Evolutionary conservation across 495 filamentous ascomycete species (phyloP).

Genomic region (Penicillium alfredii): DNA sequence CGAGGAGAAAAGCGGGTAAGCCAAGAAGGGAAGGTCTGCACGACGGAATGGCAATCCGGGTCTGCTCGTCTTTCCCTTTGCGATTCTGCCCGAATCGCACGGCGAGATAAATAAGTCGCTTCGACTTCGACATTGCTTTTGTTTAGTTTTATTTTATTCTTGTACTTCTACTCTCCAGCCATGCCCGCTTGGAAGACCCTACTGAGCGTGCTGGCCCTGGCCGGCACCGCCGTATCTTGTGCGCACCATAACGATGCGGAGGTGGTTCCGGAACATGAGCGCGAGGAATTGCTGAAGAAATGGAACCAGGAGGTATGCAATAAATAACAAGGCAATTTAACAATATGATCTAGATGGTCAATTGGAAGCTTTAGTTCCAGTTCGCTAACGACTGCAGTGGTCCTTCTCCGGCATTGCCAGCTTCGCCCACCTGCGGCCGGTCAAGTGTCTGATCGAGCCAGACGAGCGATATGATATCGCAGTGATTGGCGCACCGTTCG

Average conservation of each 20-base stretch:
- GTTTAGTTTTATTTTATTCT: slow-evolving; percentile 13
- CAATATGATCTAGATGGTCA: too few species aligned
- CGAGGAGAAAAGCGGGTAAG: slow-evolving; percentile 6
- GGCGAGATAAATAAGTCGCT: too few species aligned
- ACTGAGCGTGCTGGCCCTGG: slow-evolving; percentile 34
- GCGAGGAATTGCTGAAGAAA: slow-evolving; percentile 45
- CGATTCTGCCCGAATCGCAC: too few species aligned
- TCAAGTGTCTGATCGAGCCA: slow-evolving; percentile 67
- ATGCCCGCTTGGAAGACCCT: slow-evolving; percentile 23
- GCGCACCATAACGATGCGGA: slow-evolving; percentile 37
- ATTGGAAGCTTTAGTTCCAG: neutral
- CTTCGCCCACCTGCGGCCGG: slow-evolving; percentile 72
- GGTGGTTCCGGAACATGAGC: slow-evolving; percentile 34
- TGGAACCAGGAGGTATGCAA: slow-evolving; percentile 50
- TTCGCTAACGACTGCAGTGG: slow-evolving; percentile 44
- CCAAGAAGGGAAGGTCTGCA: slow-evolving; percentile 46
- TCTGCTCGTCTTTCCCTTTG: slow-evolving; percentile 26
- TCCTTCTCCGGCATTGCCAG: slow-evolving; percentile 71
- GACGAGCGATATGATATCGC: slow-evolving; percentile 67
- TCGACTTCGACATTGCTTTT: too few species aligned
- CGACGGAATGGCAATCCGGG: slow-evolving; percentile 23
- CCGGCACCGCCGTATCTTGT: slow-evolving; percentile 30
- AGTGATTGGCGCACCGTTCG: slow-evolving; percentile 77
- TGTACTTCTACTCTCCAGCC: slow-evolving; percentile 5
- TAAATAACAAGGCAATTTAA: too few species aligned